Conservation (phyloP, 192 early-diverging fungal genomes). For the Phycomyces blakesleeanus region DNA sequence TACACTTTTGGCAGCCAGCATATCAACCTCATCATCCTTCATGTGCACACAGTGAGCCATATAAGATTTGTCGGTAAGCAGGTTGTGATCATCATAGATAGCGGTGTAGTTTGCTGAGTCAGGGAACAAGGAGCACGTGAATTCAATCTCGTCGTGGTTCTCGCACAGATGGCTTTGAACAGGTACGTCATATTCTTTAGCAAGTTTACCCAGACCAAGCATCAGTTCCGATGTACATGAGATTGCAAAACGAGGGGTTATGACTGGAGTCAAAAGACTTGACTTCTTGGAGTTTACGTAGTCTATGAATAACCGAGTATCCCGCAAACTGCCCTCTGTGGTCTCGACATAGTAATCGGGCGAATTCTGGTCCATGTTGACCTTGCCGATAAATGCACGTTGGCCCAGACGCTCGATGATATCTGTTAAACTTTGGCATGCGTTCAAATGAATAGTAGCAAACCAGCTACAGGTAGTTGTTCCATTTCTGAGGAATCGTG, state of each 20-base stretch:
- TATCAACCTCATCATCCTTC: constrained; percentile 61
- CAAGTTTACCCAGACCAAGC: constrained; percentile 64
- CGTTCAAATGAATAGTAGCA: constrained; percentile 82
- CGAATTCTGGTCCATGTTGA: constrained; percentile 91
- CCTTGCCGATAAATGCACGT: constrained; percentile 91
- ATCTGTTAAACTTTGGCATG: constrained; percentile 69
- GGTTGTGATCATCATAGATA: constrained; percentile 71
- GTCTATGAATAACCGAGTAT: constrained; percentile 65
- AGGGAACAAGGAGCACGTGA: constrained; percentile 75
- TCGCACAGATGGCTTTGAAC: constrained; percentile 94
- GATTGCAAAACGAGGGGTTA: constrained; percentile 95
- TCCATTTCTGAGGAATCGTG: constrained; percentile 70
- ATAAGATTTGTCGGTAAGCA: constrained; percentile 71
- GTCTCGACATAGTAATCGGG: constrained; percentile 77
- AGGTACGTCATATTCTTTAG: constrained; percentile 67
- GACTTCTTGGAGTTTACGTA: constrained; percentile 43
- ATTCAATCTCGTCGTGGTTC: constrained; percentile 73
- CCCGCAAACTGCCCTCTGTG: constrained; percentile 59
- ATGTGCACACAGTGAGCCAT: constrained; percentile 96
- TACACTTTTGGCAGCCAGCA: constrained; percentile 60
- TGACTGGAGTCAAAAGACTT: constrained; percentile 64
- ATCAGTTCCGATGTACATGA: constrained; percentile 72
- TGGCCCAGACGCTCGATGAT: constrained; percentile 77
- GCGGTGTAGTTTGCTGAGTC: constrained; percentile 63
- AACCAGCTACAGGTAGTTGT: constrained; percentile 92